These are phyloP conservation scores for Colletotrichum sp. DNA, from an alignment of 2,329 filamentous ascomycete genomes.

Conservation along the genomic window DNA sequence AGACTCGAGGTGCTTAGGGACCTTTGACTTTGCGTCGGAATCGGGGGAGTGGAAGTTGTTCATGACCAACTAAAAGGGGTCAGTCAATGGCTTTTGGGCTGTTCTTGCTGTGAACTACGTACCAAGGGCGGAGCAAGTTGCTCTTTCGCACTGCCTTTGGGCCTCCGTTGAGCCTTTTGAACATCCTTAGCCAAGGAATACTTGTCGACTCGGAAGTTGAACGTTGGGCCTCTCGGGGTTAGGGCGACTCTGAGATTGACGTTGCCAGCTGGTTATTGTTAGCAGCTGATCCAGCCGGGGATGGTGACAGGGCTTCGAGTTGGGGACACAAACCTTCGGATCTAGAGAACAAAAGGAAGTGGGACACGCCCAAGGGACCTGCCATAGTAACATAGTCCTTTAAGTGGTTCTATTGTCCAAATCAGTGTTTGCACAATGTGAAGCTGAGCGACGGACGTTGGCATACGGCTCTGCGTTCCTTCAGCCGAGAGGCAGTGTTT, in stretches of 20 bases:
- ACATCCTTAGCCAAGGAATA: conserved; percentile 96
- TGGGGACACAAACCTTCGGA: conserved; percentile 65
- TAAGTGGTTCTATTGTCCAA: conserved; percentile 66
- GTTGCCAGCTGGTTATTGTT: conserved; percentile 64
- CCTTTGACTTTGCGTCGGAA: conserved; percentile 65
- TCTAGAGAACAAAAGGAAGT: conserved; percentile 90
- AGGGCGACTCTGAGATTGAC: conserved; percentile 89
- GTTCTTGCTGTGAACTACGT: conserved; percentile 31
- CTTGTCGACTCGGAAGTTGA: conserved; percentile 93
- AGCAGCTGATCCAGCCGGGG: neutral
- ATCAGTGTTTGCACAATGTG: neutral
- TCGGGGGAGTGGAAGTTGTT: conserved; percentile 86
- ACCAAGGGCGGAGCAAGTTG: conserved; percentile 84
- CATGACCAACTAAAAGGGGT: conserved; percentile 78
- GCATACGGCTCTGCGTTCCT: conserved; percentile 76
- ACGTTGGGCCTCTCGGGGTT: conserved; percentile 87
- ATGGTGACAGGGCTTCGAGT: neutral
- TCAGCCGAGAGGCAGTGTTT: conserved; percentile 85
- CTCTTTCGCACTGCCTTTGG: conserved; percentile 82
- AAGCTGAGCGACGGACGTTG: neutral
- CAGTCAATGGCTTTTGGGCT: conserved; percentile 23
- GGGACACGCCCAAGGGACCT: conserved; percentile 89
- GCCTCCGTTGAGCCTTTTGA: conserved; percentile 80
- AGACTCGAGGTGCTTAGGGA: conserved; percentile 93
- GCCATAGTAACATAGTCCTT: conserved; percentile 96